Evolutionary conservation across 441 rosid species (phyloP).

Genomic region (Erysimum cheiri): DNA sequence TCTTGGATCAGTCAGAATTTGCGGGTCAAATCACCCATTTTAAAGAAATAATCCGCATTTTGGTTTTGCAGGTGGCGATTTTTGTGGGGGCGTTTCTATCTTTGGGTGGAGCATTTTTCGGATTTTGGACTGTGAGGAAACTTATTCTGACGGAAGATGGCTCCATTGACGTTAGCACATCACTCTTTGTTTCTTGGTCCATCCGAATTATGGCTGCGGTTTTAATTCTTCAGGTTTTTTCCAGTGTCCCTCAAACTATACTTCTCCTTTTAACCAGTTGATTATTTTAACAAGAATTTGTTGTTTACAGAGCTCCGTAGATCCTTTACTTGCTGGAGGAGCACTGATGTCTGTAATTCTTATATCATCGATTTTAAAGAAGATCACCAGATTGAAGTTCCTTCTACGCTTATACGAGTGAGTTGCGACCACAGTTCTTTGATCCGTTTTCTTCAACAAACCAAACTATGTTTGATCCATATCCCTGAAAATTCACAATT

Average conservation of each 20-base stretch:
- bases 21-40: background rate
- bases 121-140: constrained; percentile 88
- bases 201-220: constrained; percentile 65
- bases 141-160: constrained; percentile 86
- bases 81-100: constrained; percentile 70
- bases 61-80: constrained; percentile 61
- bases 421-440: constrained; percentile 26
- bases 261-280: constrained; percentile 6
- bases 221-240: constrained; percentile 81
- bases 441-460: background rate
- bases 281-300: constrained; percentile 12
- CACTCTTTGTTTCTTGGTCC: constrained; percentile 82
- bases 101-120: constrained; percentile 89
- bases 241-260: constrained; percentile 1
- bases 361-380: constrained; percentile 53
- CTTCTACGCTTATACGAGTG: constrained; percentile 59
- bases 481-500: constrained; percentile 8
- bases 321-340: constrained; percentile 75
- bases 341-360: constrained; percentile 60
- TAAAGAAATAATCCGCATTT: background rate
- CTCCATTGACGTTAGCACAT: constrained; percentile 69
- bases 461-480: constrained; percentile 1
- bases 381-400: constrained; percentile 53
- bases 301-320: constrained; percentile 70
- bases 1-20: background rate